Evolutionary conservation across 768 basidiomycete genomes (phyloP), one percentile per base, ranked within the genome.

Genomic region (Trametes cubensis): DNA sequence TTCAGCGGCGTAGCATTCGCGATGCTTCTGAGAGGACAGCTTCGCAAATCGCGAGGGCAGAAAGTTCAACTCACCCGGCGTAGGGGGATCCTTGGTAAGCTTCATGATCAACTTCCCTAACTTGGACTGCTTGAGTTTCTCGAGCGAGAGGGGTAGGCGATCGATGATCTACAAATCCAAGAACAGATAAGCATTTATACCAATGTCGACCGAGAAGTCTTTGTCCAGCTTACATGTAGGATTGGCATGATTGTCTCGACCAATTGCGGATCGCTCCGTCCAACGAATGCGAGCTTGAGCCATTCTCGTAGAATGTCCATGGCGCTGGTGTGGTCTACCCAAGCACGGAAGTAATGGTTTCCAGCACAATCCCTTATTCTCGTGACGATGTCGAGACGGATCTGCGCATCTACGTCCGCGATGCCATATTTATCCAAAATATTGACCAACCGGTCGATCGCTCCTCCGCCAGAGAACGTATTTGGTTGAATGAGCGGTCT

Each of bases 281-380:
- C 82, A 28, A 80, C 79, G 60, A 85, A 83, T 23, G 83, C 89
- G 1, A 87, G 80, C 75, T 87, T 90, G 61, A 94, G 75, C 92
- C 92, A 94, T 66, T 90, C 89, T 51, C 89, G 82, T 45, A 89
- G 84, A 39, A 93, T 81, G 62, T 90, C 89, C 78, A 94, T 86
- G 18, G 90, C 92, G 41, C 74, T 73, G 46, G 70, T n/a, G 71
- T 90, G 92, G 72, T 92, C 91, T 17, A 85, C 82, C 91, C 92
- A 94, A 5, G 90, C 91, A 45, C 90, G 85, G 72, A 90, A 93
- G 70, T 94, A 94, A 68, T 91, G 89, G 70, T 92, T 91, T 44
- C 86, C 89, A 28, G 92, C 92, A 50, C 87, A 85, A 73, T 94
- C 91, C 65, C 92, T 82, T 66, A 94, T 89, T 74, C 86, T 88